Evolutionary conservation across 2,329 filamentous ascomycete genomes (phyloP).

Genomic region (Orbilia javanica): DNA sequence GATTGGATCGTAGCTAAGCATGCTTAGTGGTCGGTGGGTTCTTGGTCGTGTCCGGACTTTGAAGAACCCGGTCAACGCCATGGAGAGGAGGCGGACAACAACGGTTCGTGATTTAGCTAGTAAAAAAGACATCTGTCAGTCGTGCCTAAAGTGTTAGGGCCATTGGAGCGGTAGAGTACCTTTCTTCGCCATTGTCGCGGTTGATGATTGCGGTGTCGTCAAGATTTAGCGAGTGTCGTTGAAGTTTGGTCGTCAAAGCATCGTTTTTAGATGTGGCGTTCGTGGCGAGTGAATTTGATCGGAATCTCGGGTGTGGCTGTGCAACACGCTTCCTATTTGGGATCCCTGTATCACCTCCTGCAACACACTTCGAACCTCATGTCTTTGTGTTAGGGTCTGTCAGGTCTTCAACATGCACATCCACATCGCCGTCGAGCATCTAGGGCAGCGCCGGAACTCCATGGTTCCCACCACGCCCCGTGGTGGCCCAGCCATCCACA

Average conservation of each 20-base stretch:
- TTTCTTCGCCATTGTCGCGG: conserved; percentile 59
- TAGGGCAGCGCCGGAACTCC: conserved; percentile 7
- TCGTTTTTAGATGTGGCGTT: conserved; percentile 51
- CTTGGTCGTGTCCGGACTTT: conserved; percentile 89
- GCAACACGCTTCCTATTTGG: conserved; percentile 39
- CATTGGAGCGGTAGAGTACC: conserved; percentile 19
- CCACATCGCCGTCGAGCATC: neutral
- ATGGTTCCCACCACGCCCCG: neutral
- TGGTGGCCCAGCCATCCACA: conserved; percentile 17
- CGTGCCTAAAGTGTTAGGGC: neutral
- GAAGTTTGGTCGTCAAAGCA: conserved; percentile 15
- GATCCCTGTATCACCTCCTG: conserved; percentile 37
- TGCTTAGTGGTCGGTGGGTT: conserved; percentile 84
- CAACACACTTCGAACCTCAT: conserved; percentile 24
- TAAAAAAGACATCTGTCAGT: conserved; percentile 9
- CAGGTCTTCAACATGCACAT: neutral
- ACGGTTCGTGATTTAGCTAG: conserved; percentile 91
- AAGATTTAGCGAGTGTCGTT: conserved; percentile 42
- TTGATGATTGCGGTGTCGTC: conserved; percentile 19
- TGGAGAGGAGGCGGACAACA: conserved; percentile 92
- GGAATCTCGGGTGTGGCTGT: conserved; percentile 17
- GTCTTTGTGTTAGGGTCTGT: neutral
- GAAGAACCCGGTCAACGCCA: conserved; percentile 99
- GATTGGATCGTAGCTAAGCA: conserved; percentile 99
- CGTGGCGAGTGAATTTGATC: conserved; percentile 20